Evolutionary conservation across 495 filamentous ascomycete genomes (phyloP).

Genomic region (Tetracladium marchalianum): DNA sequence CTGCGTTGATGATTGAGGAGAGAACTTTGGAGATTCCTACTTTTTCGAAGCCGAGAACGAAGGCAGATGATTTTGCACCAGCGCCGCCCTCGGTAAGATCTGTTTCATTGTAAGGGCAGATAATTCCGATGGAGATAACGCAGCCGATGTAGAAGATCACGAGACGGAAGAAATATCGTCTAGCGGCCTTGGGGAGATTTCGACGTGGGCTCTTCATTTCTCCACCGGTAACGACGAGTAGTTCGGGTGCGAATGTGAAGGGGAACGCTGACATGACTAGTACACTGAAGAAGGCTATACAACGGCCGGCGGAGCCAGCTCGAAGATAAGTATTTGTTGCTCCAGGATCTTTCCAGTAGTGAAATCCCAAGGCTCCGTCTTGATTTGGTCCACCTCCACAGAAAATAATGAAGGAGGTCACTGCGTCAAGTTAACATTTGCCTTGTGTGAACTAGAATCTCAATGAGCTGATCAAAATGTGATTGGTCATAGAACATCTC

Average conservation of each 20-base stretch:
- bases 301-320: constrained; percentile 26
- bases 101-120: constrained; percentile 44
- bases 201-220: constrained; percentile 31
- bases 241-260: constrained; percentile 46
- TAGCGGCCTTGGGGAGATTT: constrained; percentile 42
- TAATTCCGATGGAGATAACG: constrained; percentile 43
- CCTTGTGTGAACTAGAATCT: too few species aligned
- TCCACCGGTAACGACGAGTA: constrained; percentile 43
- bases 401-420: constrained; percentile 58
- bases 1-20: constrained; percentile 38
- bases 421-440: constrained; percentile 1
- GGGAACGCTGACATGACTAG: constrained; percentile 42
- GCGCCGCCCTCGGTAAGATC: constrained; percentile 39
- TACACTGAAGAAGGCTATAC: constrained; percentile 27
- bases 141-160: constrained; percentile 48
- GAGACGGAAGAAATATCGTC: constrained; percentile 37
- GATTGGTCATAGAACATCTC: too few species aligned
- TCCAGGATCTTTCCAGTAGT: constrained; percentile 69
- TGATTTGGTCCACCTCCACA: constrained; percentile 61
- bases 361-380: constrained; percentile 59
- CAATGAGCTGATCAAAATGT: too few species aligned
- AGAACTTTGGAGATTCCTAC: constrained; percentile 38
- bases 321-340: constrained; percentile 25
- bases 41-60: constrained; percentile 46
- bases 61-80: constrained; percentile 47